These are phyloP conservation scores for Nemophila menziesii DNA, from an alignment of 257 asterid genomes.

Conservation along the genomic window DNA sequence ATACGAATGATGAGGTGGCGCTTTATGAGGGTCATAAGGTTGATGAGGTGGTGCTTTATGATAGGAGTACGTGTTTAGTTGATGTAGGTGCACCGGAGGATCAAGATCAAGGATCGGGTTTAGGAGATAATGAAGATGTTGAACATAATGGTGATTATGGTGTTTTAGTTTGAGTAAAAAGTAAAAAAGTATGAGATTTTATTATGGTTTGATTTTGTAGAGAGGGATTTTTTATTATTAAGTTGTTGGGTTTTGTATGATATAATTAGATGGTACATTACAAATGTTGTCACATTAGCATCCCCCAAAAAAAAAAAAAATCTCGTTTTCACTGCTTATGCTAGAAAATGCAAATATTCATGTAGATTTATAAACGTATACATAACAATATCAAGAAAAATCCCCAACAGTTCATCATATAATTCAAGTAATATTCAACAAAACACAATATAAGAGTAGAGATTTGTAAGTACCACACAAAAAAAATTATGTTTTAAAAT, in stretches of 20 bases:
- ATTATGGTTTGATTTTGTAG: conserved; percentile 3
- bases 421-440: background rate
- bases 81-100: conserved; percentile 32
- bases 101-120: conserved; percentile 32
- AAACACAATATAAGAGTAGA: background rate
- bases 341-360: too few relatives aligned
- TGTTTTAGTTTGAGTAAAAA: background rate
- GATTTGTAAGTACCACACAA: too few relatives aligned
- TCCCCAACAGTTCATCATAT: background rate
- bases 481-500: too few relatives aligned
- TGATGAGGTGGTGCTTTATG: conserved; percentile 25
- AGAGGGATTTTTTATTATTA: too few relatives aligned
- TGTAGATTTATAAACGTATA: background rate
- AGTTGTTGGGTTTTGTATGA: too few relatives aligned
- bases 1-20: conserved; percentile 13
- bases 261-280: too few relatives aligned
- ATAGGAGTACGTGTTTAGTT: conserved; percentile 20
- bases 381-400: background rate
- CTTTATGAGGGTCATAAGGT: conserved; percentile 19
- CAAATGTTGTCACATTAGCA: too few relatives aligned
- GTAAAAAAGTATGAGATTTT: too few relatives aligned
- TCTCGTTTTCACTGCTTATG: too few relatives aligned
- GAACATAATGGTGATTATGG: conserved; percentile 20
- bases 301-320: too few relatives aligned
- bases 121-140: conserved; percentile 46